A percentile compares a stretch with the other conserved stretches of the same genome.
phyloP scores from a whole-genome alignment of 1,284 basidiomycete species.

The Tylopilus orsonianus region DNA sequence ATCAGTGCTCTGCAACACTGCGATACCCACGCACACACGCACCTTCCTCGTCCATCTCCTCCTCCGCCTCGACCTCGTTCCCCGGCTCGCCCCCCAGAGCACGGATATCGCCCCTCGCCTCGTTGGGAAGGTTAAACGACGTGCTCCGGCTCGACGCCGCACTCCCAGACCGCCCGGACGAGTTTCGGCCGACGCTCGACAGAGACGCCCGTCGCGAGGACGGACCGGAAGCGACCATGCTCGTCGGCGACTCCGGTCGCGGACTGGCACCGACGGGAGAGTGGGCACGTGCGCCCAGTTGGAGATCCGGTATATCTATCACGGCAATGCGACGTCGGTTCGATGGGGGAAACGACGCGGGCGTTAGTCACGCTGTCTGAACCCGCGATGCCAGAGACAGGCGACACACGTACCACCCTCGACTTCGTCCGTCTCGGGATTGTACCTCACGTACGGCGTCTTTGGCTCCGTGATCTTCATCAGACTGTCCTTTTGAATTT shows the following conservation, averaged over 20 bases:
- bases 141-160: constrained; percentile 75
- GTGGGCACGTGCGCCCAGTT: constrained; percentile 43
- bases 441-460: constrained; percentile 92
- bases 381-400: too few relatives aligned
- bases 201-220: constrained; percentile 81
- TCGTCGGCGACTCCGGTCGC: constrained; percentile 49
- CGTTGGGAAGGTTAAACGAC: constrained; percentile 76
- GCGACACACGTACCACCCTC: constrained; percentile 66
- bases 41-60: constrained; percentile 88
- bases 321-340: too few relatives aligned
- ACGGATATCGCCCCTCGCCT: constrained; percentile 58
- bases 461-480: constrained; percentile 98
- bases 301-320: constrained; percentile 64
- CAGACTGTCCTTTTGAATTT: constrained; percentile 88
- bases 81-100: constrained; percentile 46
- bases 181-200: constrained; percentile 57
- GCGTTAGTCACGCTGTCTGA: too few relatives aligned
- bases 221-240: constrained; percentile 51
- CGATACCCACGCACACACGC: constrained; percentile 28
- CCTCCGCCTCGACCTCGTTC: constrained; percentile 74
- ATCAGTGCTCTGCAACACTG: constrained; percentile 10
- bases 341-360: too few relatives aligned
- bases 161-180: constrained; percentile 57
- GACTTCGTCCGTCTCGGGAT: constrained; percentile 79
- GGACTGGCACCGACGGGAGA: constrained; percentile 37